phyloP scores from a whole-genome alignment of 352 stramenopile species.

The Phytophthora tentaculata region DNA sequence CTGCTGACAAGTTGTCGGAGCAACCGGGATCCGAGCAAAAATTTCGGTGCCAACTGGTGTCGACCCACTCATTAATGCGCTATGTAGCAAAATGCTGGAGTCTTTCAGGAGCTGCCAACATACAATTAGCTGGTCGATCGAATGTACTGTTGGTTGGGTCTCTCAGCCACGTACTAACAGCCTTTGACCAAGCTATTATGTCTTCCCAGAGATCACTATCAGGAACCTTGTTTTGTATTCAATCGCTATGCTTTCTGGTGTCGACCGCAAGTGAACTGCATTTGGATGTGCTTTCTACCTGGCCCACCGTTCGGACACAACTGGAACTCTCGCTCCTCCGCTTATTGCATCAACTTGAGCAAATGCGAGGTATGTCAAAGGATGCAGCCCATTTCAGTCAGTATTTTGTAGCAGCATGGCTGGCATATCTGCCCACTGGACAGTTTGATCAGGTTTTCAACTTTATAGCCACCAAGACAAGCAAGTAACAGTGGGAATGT shows the following conservation, averaged over 20 bases:
- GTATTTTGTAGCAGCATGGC: conserved; percentile 43
- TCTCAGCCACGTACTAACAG: conserved; percentile 33
- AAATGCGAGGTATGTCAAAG: conserved; percentile 6
- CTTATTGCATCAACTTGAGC: conserved; percentile 37
- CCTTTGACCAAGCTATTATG: conserved; percentile 27
- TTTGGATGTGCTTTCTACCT: conserved; percentile 18
- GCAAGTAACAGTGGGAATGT: conserved; percentile 12
- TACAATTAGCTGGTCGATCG: background rate
- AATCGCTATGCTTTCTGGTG: conserved; percentile 43
- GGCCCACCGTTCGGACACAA: conserved; percentile 19
- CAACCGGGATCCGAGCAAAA: conserved; percentile 9
- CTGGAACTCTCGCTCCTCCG: conserved; percentile 44
- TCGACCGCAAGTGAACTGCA: conserved; percentile 17
- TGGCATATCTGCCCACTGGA: conserved; percentile 35
- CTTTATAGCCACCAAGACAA: conserved; percentile 28
- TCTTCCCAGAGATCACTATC: conserved; percentile 30
- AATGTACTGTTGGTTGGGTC: conserved; percentile 28
- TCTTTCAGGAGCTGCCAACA: conserved; percentile 11
- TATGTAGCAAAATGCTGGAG: conserved; percentile 48
- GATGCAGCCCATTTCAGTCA: conserved; percentile 29
- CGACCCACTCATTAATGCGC: conserved; percentile 29
- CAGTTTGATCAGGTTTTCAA: conserved; percentile 35
- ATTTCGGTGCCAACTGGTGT: conserved; percentile 16
- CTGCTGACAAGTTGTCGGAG: conserved; percentile 1
- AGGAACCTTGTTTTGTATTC: conserved; percentile 40